Evolutionary conservation across 768 basidiomycete species (phyloP), one percentile per base, ranked within the genome.

Genomic region (Calocybe cyanea): DNA sequence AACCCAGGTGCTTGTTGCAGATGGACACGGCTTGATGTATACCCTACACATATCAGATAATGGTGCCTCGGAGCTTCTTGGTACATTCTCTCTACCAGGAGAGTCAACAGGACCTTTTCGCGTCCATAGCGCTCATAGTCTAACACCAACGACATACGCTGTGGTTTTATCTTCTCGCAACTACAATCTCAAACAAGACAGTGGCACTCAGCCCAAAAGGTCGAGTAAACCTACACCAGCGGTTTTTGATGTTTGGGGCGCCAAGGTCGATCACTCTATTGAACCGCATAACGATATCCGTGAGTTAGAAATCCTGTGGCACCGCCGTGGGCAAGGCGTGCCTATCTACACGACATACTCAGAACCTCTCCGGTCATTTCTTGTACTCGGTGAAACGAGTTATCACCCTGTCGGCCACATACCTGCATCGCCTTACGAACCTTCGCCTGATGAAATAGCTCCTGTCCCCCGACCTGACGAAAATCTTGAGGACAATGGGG

Each of bases 11-110:
- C 67, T 87, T 30, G 71, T 85, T 41, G 71, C 85, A 15, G 88
- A 92, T 55, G 90, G 90, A 7, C 65, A 70, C 52, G 87, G 87
- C n/a, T 57, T 68, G 14, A 62, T 91, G 23, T 86, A 88, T 50
- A 66, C 81, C 11, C 65, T 92, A 35, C 67, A 66, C 21, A 57
- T 83, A 20, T 61, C 66, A 19, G 57, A 66, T 13, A 46, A 56
- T 9, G 71, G 66, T 2, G 45, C 66, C 6, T 72, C 78, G 17
- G 57, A 67, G 8, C 65, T 78, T 28, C 58, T 81, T n/a, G 81
- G 78, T 11, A 64, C 64, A 23, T 85, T 75, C 57, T 74, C 76
- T 34, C 63, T 85, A 24, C 63, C 72, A 1, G 52, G 62, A 4
- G 57, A 46, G 17, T 50, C 57, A 7, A 70, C 72, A 6, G 75